A percentile compares a stretch with the other conserved stretches of the same genome.
Evolutionary conservation across 2,329 filamentous ascomycete species (phyloP).

Genomic region (Immersiporthe knoxdaviesiana): DNA sequence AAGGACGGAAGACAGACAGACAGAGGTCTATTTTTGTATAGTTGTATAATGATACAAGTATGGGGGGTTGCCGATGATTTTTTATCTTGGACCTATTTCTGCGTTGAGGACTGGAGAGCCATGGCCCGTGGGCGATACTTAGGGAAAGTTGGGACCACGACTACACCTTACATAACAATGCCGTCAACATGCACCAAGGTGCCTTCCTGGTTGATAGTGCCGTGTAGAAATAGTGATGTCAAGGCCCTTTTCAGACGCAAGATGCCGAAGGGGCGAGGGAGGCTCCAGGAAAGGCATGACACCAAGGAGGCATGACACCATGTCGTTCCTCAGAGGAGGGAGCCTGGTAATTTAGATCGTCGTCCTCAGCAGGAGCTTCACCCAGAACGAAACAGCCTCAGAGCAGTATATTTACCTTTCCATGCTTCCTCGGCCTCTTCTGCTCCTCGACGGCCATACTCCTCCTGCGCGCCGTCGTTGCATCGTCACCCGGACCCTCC

Average conservation of each 20-base stretch:
- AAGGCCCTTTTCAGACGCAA: neutral
- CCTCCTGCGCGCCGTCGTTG: neutral
- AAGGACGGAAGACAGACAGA: neutral
- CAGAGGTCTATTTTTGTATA: neutral
- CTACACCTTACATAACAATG: neutral
- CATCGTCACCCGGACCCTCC: neutral
- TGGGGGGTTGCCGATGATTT: neutral
- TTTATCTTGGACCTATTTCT: too few relatives aligned
- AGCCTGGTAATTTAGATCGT: neutral
- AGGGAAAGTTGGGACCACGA: neutral
- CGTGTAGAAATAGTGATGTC: neutral
- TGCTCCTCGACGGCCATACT: neutral
- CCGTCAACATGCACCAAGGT: too few relatives aligned
- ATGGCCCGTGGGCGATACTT: too few relatives aligned
- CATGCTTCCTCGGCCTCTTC: neutral
- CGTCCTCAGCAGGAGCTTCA: neutral
- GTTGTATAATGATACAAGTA: slow-evolving; percentile 5
- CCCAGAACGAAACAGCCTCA: slow-evolving; percentile 1
- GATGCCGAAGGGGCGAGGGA: neutral
- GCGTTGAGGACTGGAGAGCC: neutral
- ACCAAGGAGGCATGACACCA: neutral
- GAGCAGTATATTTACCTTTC: neutral
- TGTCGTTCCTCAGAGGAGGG: neutral
- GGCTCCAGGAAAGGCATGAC: too few relatives aligned
- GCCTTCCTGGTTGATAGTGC: neutral